Evolutionary conservation across 768 basidiomycete species (phyloP).

Genomic region (Suillus weaverae): DNA sequence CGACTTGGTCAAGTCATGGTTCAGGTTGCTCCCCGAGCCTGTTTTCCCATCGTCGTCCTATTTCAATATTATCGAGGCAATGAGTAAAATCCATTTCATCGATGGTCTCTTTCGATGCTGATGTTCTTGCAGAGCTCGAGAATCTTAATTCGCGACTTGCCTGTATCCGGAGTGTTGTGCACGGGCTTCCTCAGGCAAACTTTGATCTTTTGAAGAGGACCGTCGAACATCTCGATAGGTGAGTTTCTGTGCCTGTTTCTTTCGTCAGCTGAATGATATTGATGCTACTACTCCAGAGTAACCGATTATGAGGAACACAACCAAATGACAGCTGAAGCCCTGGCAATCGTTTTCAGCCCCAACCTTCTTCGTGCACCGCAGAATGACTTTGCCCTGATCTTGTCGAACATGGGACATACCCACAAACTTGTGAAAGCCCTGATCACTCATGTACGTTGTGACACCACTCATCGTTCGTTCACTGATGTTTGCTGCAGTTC

Average conservation of each 20-base stretch:
- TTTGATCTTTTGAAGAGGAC: slow-evolving; percentile 80
- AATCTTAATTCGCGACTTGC: slow-evolving; percentile 66
- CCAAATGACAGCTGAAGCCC: slow-evolving; percentile 84
- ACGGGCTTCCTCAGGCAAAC: slow-evolving; percentile 66
- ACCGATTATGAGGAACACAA: slow-evolving; percentile 87
- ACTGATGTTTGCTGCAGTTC: slow-evolving; percentile 37
- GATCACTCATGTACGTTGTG: slow-evolving; percentile 67
- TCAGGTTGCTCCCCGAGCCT: slow-evolving; percentile 78
- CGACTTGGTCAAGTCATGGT: slow-evolving; percentile 84
- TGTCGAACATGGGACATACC: slow-evolving; percentile 77
- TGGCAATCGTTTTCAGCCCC: slow-evolving; percentile 85
- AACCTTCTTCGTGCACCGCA: slow-evolving; percentile 76
- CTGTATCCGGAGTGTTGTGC: slow-evolving; percentile 67
- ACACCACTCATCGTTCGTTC: not conserved
- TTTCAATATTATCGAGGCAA: slow-evolving; percentile 65
- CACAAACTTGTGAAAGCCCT: slow-evolving; percentile 75
- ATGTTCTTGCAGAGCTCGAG: slow-evolving; percentile 55
- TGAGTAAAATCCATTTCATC: slow-evolving; percentile 48
- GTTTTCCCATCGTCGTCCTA: slow-evolving; percentile 73
- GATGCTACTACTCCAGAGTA: slow-evolving; percentile 47
- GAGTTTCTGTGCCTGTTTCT: slow-evolving; percentile 11
- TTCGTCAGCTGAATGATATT: not conserved
- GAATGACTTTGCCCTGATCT: slow-evolving; percentile 74
- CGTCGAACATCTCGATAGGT: slow-evolving; percentile 82
- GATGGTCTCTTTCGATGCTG: not conserved